Evolutionary conservation across 805 yeast genomes (phyloP).

Genomic region (Metschnikowia hibisci): DNA sequence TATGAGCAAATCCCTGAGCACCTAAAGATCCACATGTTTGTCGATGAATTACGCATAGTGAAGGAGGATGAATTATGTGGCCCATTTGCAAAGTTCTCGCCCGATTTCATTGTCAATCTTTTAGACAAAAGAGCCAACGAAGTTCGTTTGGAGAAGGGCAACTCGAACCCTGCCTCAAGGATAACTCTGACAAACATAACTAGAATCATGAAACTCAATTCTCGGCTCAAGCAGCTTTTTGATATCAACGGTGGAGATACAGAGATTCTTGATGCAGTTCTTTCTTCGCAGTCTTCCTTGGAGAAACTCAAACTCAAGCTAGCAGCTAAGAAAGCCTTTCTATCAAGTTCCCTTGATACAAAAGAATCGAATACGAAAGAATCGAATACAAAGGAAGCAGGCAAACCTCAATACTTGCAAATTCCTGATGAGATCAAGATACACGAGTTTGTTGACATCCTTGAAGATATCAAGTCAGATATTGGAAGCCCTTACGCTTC

Average conservation of each 20-base stretch:
- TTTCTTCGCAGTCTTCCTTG: constrained; percentile 13
- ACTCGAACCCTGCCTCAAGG: constrained; percentile 9
- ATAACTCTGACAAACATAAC: constrained; percentile 9
- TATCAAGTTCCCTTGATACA: constrained; percentile 2
- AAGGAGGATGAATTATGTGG: constrained; percentile 14
- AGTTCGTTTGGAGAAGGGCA: constrained; percentile 6
- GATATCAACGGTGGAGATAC: constrained; percentile 16
- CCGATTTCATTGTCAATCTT: constrained; percentile 7
- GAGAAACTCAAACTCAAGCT: constrained; percentile 12
- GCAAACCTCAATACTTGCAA: constrained; percentile 9
- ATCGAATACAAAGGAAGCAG: too few species aligned
- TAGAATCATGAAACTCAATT: constrained; percentile 12
- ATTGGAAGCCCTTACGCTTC: constrained; percentile 5
- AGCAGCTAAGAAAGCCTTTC: constrained; percentile 1
- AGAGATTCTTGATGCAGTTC: constrained; percentile 16
- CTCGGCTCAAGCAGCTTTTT: constrained; percentile 13
- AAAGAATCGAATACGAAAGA: too few species aligned
- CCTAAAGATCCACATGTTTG: constrained; percentile 19
- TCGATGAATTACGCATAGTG: constrained; percentile 13
- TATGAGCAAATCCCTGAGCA: constrained; percentile 20
- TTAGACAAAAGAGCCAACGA: constrained; percentile 13
- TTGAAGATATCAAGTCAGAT: constrained; percentile 8
- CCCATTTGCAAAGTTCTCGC: constrained; percentile 9
- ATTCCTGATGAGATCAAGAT: constrained; percentile 14
- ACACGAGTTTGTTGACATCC: constrained; percentile 10